Evolutionary conservation across 495 filamentous ascomycete genomes (phyloP), one percentile per base, ranked within the genome.

Genomic region (Neurospora sp.): DNA sequence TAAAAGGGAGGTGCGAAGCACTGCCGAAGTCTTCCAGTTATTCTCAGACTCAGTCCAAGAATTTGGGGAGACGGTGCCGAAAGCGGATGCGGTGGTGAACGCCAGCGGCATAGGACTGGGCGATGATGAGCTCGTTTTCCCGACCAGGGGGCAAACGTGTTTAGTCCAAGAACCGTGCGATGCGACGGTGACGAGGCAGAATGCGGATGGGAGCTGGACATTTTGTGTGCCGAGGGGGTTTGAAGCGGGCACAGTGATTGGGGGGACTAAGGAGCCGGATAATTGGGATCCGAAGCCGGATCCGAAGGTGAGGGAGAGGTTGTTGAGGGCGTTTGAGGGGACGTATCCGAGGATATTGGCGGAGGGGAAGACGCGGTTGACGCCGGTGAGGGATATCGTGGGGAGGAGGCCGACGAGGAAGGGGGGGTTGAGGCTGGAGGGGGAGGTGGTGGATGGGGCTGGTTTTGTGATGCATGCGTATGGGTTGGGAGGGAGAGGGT

Each of bases 401-500:
- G 85, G 83, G 3, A 75, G 85, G 37, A 35, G 71, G 71, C 38
- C 37, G 54, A 84, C 83, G 37, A 80, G 82, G 18, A 79, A 76
- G 27, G 83, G 84, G 0, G 83, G 84, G 4, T 82, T 83, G 72
- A 75, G 85, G 70, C 69, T 86, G 3, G 84, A 87, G 75, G 79
- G 71, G n/a, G 84, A 86, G 75, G 74, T 73, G 0, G 38, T 81
- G 0, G 74, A 39, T 20, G 86, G 83, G 11, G 72, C 69, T 2
- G 75, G 77, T 71, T 79, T 80, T 31, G 79, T 91, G 20, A 84
- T 91, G 48, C 89, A 91, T 83, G 89, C 87, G 7, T 91, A 91
- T 78, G 89, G 89, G 16, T 81, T 88, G 72, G 89, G 89, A 16
- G 89, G 89, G 7, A 81, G 89, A 42, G 89, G 89, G 0, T 90